Evolutionary conservation across 192 early-diverging fungal species (phyloP).

Genomic region (Coemansia sp.): DNA sequence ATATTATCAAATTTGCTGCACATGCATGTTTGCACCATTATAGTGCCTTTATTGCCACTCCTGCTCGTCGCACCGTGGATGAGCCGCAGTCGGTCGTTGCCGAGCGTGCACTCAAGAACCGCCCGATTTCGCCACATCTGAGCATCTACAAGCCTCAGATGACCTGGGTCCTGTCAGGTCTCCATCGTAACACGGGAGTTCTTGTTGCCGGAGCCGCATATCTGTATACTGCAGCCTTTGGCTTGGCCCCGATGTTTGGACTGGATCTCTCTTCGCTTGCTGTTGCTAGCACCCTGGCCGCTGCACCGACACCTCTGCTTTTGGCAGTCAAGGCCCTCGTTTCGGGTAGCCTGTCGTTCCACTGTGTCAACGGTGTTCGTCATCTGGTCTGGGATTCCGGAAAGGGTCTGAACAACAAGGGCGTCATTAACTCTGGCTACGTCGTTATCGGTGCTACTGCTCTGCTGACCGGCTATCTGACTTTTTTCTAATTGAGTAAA

Average conservation of each 20-base stretch:
- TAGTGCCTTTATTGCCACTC: conserved; percentile 51
- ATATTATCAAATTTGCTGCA: too few species aligned
- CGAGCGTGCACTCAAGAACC: conserved; percentile 53
- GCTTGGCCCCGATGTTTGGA: conserved; percentile 60
- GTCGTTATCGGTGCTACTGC: conserved; percentile 64
- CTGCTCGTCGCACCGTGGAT: conserved; percentile 19
- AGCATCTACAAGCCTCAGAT: conserved; percentile 90
- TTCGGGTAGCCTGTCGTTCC: conserved; percentile 74
- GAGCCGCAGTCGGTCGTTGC: conserved; percentile 44
- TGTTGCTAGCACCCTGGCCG: conserved; percentile 62
- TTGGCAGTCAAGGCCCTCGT: conserved; percentile 70
- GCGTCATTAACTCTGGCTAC: conserved; percentile 82
- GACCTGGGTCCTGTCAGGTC: conserved; percentile 72
- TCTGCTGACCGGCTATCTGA: conserved; percentile 56
- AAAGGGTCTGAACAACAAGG: conserved; percentile 64
- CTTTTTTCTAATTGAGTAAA: conserved; percentile 51
- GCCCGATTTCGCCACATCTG: conserved; percentile 82
- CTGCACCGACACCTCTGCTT: conserved; percentile 64
- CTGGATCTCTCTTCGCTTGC: conserved; percentile 64
- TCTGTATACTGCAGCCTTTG: conserved; percentile 65
- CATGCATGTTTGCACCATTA: too few species aligned
- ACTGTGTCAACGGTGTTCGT: conserved; percentile 81
- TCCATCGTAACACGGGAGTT: conserved; percentile 76
- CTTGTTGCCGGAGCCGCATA: conserved; percentile 68
- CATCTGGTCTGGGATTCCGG: conserved; percentile 93